These are phyloP conservation scores for Chaetomiaceae sp. DNA, from an alignment of 2,329 filamentous ascomycete species.

Conservation along the genomic window DNA sequence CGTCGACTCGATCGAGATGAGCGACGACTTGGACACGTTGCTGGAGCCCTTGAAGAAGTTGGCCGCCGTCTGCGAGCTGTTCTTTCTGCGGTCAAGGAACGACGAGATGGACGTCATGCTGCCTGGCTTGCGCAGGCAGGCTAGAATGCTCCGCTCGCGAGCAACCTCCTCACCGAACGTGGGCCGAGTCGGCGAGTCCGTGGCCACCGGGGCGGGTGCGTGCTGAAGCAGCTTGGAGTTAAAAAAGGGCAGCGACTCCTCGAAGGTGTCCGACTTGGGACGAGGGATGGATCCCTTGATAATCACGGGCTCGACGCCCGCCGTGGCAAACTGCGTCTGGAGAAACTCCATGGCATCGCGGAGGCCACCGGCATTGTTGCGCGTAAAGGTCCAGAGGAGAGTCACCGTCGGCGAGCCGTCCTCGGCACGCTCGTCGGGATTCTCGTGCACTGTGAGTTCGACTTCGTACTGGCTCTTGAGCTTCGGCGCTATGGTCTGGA, in stretches of 20 bases:
- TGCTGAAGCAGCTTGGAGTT: constrained; percentile 95
- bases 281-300: constrained; percentile 93
- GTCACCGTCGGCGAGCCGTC: constrained; percentile 55
- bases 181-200: constrained; percentile 83
- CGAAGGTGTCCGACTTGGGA: constrained; percentile 98
- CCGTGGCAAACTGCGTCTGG: constrained; percentile 76
- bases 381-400: constrained; percentile 78
- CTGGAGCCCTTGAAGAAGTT: constrained; percentile 87
- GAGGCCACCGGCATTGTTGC: constrained; percentile 92
- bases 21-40: constrained; percentile 89
- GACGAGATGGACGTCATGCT: constrained; percentile 93
- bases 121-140: constrained; percentile 88
- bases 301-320: constrained; percentile 80
- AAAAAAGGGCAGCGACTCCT: constrained; percentile 94
- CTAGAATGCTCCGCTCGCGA: constrained; percentile 80
- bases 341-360: constrained; percentile 96
- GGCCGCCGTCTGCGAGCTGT: constrained; percentile 78
- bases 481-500: constrained; percentile 73
- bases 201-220: constrained; percentile 71
- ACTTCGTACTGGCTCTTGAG: constrained; percentile 90
- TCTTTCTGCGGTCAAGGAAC: constrained; percentile 94
- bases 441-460: constrained; percentile 69
- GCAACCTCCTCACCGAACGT: constrained; percentile 77
- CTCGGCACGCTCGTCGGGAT: constrained; percentile 53
- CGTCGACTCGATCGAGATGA: constrained; percentile 92